These are phyloP conservation scores for Eucalyptus cloeziana DNA, from an alignment of 345 rosid genomes.

Conservation along the genomic window DNA sequence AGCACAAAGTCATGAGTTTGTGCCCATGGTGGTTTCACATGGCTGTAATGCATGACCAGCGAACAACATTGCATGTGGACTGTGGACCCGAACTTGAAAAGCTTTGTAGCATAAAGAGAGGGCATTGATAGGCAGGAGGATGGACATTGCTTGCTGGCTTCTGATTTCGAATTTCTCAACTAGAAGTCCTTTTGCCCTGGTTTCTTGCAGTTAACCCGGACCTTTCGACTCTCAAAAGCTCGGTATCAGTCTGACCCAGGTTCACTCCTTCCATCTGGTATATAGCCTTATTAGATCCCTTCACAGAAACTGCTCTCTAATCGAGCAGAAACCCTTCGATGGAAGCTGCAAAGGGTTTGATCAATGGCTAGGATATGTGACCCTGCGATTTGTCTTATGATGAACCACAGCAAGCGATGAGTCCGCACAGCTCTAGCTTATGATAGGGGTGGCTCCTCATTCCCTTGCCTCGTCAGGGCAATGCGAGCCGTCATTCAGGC, in stretches of 20 bases:
- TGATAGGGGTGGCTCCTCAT: background rate
- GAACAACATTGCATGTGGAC: background rate
- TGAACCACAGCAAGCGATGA: background rate
- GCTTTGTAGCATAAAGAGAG: background rate
- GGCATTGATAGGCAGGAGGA: background rate
- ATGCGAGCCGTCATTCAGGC: background rate
- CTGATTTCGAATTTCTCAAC: background rate
- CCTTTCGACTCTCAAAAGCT: background rate
- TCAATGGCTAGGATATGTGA: background rate
- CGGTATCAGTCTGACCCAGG: background rate
- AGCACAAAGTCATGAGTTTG: background rate
- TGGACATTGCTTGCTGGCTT: background rate
- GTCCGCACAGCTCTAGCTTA: background rate
- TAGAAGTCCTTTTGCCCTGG: background rate
- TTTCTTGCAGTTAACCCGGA: background rate
- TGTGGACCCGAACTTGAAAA: background rate
- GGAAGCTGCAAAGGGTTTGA: background rate
- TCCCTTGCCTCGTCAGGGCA: background rate
- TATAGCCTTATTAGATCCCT: background rate
- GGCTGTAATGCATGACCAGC: background rate
- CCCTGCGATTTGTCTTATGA: background rate
- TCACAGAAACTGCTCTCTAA: background rate
- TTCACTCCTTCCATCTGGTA: background rate
- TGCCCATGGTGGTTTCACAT: background rate
- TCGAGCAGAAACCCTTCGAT: background rate